A percentile compares a stretch with the other conserved stretches of the same genome.
These are phyloP conservation scores for Russula brevipes DNA, from an alignment of 768 basidiomycete genomes.

Conservation along the genomic window DNA sequence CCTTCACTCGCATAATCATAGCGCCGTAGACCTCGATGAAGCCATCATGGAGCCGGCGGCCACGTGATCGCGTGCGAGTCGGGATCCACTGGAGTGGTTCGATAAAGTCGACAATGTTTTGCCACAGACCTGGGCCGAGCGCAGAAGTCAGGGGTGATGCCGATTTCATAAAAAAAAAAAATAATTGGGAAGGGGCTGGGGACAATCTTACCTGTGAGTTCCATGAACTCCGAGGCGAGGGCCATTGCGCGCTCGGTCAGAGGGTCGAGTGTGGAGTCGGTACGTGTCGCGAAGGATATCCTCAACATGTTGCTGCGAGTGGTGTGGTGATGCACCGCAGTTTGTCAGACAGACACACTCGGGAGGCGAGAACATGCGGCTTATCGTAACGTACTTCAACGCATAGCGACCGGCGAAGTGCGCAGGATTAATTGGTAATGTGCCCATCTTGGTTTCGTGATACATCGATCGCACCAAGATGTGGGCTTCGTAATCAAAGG, in stretches of 20 bases:
- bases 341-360: not conserved
- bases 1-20: constrained; percentile 32
- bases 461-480: constrained; percentile 39
- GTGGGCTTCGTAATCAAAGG: constrained; percentile 39
- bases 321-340: constrained; percentile 2
- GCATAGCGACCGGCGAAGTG: constrained; percentile 38
- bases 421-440: constrained; percentile 36
- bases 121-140: constrained; percentile 34
- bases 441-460: constrained; percentile 32
- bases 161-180: too few relatives aligned
- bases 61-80: constrained; percentile 37
- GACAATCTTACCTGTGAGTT: constrained; percentile 26
- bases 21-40: constrained; percentile 33
- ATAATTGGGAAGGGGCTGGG: not conserved
- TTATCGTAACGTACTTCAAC: constrained; percentile 24
- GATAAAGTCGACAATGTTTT: constrained; percentile 44
- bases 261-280: constrained; percentile 37
- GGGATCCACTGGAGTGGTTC: constrained; percentile 40
- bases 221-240: constrained; percentile 44
- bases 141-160: not conserved
- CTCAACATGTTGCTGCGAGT: constrained; percentile 41
- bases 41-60: constrained; percentile 36
- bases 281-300: constrained; percentile 41
- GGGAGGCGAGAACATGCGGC: not conserved
- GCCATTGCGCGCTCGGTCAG: constrained; percentile 36